Percentiles rank a stretch among this genome's conserved stretches.
phyloP scores from a whole-genome alignment of 345 rosid genomes.

The Eucalyptus leucophloia region DNA sequence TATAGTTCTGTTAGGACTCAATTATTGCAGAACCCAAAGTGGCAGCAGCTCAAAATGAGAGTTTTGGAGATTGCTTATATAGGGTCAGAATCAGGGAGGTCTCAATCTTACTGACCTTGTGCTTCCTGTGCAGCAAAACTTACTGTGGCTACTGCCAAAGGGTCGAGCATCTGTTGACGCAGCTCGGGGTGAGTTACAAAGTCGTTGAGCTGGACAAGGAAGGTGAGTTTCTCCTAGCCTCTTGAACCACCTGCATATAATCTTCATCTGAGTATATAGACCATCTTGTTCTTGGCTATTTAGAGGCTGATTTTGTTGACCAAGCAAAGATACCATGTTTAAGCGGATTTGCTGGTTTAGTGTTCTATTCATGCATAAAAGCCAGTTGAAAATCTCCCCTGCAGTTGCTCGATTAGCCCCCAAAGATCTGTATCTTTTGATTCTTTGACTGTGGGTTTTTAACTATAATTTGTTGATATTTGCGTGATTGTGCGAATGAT shows the following conservation, averaged over 20 bases:
- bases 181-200: constrained; percentile 37
- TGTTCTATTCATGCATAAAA: background rate
- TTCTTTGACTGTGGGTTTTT: background rate
- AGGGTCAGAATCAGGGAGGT: background rate
- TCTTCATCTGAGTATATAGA: background rate
- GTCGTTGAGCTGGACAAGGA: constrained; percentile 30
- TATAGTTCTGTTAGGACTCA: background rate
- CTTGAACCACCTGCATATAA: background rate
- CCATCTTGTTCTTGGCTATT: background rate
- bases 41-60: background rate
- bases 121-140: constrained; percentile 39
- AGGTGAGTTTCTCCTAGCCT: constrained; percentile 7
- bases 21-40: background rate
- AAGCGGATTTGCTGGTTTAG: background rate
- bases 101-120: background rate
- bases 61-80: background rate
- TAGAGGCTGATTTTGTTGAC: background rate
- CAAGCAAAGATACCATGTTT: background rate
- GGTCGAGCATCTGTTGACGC: constrained; percentile 49
- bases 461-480: background rate
- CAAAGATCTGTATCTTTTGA: background rate
- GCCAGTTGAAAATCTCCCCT: background rate
- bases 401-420: background rate
- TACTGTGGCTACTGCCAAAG: constrained; percentile 49
- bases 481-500: background rate